Evolutionary conservation across 2,329 filamentous ascomycete genomes (phyloP), one percentile per base, ranked within the genome.

Genomic region (Cladophialophora carrionii): DNA sequence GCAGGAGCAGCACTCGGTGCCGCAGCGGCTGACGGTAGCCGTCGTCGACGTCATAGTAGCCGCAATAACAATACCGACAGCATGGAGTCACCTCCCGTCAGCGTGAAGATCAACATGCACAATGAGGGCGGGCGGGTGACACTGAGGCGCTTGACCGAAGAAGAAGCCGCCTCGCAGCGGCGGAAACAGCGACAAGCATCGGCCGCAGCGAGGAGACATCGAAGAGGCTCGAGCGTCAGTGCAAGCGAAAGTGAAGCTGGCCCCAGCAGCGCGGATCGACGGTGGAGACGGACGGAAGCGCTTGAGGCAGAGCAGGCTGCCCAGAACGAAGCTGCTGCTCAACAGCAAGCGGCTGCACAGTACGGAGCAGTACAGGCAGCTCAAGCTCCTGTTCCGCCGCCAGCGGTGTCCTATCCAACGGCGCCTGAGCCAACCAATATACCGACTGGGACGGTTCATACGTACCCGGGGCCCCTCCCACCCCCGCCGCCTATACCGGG

Each of bases 91-190:
- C 85, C 85, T n/a, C 85, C 85, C 2, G 84, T 88, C 54, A 86
- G 83, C 32, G 82, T 89, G 62, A 87, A 88, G 73, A 82, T 88
- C 49, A 87, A 87, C 72, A 86, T 88, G 82, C 85, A 88, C 74
- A 83, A 84, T 64, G 85, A 88, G 68, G 85, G 85, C 26, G 81
- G 85, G 7, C 84, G 87, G 71, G 85, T 89, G 41, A 89, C 87
- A 2, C 78, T 89, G 7, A 80, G 86, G 31, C 79, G 85, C 12
- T 76, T 89, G 29, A 86, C 84, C 10, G 84, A 87, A 71, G 83
- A 87, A 75, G 86, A 88, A 78, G 85, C 85, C 14, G 84, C 84
- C 9, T 85, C 84, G 6, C 84, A 84, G 67, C 82, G 85, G 31
- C 79, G 82, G 55, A 76, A 78, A 66, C 83, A 84, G 54, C 76